These are phyloP conservation scores for Dryadomyces sulphureus DNA, from an alignment of 2,329 filamentous ascomycete genomes.

Conservation along the genomic window DNA sequence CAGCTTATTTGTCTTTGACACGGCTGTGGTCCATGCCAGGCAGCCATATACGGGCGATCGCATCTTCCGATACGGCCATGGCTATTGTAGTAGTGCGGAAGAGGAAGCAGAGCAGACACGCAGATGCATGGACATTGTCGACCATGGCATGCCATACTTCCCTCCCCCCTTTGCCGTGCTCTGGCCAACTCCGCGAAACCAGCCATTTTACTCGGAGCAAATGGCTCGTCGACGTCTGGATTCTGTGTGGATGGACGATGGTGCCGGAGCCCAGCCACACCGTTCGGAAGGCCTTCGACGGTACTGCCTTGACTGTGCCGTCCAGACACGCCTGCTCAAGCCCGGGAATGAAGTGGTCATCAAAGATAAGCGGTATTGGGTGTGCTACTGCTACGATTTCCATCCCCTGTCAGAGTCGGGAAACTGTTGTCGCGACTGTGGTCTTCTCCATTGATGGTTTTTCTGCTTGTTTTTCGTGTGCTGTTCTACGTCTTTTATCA, in stretches of 20 bases:
- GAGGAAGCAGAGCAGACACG: not conserved
- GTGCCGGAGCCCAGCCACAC: not conserved
- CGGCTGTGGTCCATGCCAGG: not conserved
- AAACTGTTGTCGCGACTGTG: not conserved
- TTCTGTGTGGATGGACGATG: not conserved
- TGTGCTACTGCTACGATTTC: not conserved
- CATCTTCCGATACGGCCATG: not conserved
- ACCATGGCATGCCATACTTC: not conserved
- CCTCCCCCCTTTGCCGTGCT: not conserved
- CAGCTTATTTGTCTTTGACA: not conserved
- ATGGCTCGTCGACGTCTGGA: not conserved
- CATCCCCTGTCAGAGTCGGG: not conserved
- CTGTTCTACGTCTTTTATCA: not conserved
- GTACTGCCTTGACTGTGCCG: not conserved
- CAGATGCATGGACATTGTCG: too few species aligned
- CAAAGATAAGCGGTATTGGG: not conserved
- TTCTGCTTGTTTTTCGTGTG: too few species aligned
- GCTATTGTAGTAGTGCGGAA: too few species aligned
- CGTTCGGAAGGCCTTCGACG: not conserved
- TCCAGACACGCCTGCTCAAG: not conserved
- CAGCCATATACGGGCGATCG: not conserved
- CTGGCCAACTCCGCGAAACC: not conserved
- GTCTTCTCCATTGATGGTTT: not conserved
- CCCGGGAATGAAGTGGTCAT: not conserved
- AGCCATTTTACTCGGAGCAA: not conserved